These are phyloP conservation scores for Fennellomyces sp. DNA, from an alignment of 371 early-diverging fungal genomes.

Conservation along the genomic window DNA sequence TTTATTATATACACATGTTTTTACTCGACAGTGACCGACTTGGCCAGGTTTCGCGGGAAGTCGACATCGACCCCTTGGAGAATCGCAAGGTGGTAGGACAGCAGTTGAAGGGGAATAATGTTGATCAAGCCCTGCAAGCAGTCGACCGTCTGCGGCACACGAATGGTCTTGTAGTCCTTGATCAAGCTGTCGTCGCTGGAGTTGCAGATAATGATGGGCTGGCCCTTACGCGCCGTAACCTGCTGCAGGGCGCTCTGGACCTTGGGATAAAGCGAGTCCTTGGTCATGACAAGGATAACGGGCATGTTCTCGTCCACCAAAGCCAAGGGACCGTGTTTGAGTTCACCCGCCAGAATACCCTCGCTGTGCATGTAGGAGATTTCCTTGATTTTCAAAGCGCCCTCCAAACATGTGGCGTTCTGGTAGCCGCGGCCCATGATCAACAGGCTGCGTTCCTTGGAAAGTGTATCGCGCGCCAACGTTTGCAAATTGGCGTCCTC, in stretches of 20 bases:
- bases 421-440: conserved; percentile 98
- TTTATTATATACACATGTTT: conserved; percentile 1
- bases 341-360: conserved; percentile 98
- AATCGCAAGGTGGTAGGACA: conserved; percentile 97
- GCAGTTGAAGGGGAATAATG: conserved; percentile 95
- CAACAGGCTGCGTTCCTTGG: conserved; percentile 85
- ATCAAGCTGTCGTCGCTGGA: conserved; percentile 72
- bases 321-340: conserved; percentile 99
- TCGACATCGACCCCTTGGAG: conserved; percentile 95
- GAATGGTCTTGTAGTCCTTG: conserved; percentile 74
- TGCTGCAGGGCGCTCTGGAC: conserved; percentile 95
- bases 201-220: conserved; percentile 96
- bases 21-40: conserved; percentile 83
- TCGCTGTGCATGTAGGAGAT: conserved; percentile 97
- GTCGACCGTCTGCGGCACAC: conserved; percentile 92
- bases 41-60: conserved; percentile 98
- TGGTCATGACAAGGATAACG: conserved; percentile 66
- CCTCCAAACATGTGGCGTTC: conserved; percentile 97
- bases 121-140: conserved; percentile 82
- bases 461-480: conserved; percentile 77
- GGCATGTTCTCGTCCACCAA: conserved; percentile 97
- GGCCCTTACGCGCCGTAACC: conserved; percentile 94
- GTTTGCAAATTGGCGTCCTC: conserved; percentile 79
- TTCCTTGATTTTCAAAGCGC: conserved; percentile 99
- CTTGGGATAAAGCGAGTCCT: conserved; percentile 60